Evolutionary conservation across 2,329 filamentous ascomycete genomes (phyloP).

Genomic region (Phialophora macrospora): DNA sequence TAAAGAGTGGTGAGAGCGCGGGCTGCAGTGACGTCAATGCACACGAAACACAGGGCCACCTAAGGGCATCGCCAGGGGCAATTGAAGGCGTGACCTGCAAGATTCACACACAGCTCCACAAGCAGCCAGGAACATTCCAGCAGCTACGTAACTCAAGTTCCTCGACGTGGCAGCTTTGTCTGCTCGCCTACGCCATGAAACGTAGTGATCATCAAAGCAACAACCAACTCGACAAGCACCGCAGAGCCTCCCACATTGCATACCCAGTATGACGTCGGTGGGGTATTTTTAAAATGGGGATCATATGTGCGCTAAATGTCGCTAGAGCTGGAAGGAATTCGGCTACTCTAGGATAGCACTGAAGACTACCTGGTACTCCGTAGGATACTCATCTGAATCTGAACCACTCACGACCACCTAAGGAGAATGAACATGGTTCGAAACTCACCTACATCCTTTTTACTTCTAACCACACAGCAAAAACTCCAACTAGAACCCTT

Average conservation of each 20-base stretch:
- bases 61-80: conserved; percentile 23
- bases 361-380: too few relatives aligned
- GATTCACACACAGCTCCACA: conserved; percentile 8
- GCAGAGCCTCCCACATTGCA: conserved; percentile 1
- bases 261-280: background rate
- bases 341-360: background rate
- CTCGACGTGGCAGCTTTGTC: background rate
- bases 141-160: conserved; percentile 16
- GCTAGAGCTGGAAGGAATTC: background rate
- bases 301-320: background rate
- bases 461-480: background rate
- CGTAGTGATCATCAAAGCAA: background rate
- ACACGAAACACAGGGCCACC: background rate
- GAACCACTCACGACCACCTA: too few relatives aligned
- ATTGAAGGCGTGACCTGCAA: conserved; percentile 14
- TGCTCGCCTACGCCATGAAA: background rate
- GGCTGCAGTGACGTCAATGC: conserved; percentile 18
- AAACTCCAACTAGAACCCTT: background rate
- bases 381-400: too few relatives aligned
- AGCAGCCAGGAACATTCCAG: conserved; percentile 11
- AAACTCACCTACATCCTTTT: background rate
- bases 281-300: too few relatives aligned
- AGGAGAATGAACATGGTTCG: background rate
- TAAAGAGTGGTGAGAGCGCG: conserved; percentile 1
- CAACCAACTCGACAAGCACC: background rate